These are phyloP conservation scores for Acer campestre DNA, from an alignment of 345 rosid genomes.

Conservation along the genomic window DNA sequence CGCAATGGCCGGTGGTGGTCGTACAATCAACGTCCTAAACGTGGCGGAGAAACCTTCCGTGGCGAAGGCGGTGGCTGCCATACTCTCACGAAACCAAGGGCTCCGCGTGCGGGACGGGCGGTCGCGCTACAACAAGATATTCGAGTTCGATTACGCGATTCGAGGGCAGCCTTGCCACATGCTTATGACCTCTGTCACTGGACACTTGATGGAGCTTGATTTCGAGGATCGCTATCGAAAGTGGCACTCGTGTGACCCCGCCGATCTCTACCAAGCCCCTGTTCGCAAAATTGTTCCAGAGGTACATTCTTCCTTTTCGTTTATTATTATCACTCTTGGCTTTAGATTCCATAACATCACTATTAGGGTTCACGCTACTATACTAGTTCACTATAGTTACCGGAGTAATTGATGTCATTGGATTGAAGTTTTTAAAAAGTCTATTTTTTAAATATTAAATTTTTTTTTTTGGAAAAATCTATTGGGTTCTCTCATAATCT, in stretches of 20 bases:
- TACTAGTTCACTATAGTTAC: no score
- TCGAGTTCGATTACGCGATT: slow-evolving; percentile 83
- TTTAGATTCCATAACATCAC: background rate
- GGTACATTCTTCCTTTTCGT: slow-evolving; percentile 34
- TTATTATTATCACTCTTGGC: background rate
- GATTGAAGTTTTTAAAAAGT: no score
- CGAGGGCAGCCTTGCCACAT: slow-evolving; percentile 83
- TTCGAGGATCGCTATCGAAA: slow-evolving; percentile 91
- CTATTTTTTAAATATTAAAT: no score
- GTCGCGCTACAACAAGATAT: slow-evolving; percentile 89
- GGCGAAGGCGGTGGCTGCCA: slow-evolving; percentile 83
- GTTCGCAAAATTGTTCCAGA: slow-evolving; percentile 83
- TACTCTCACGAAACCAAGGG: slow-evolving; percentile 68
- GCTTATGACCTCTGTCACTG: slow-evolving; percentile 94
- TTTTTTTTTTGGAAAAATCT: no score
- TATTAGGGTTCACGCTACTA: no score
- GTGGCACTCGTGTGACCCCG: slow-evolving; percentile 96
- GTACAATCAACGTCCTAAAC: slow-evolving; percentile 62
- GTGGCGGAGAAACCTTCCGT: slow-evolving; percentile 99
- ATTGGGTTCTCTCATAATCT: no score
- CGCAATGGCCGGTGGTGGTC: slow-evolving; percentile 55
- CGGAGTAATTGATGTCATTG: no score
- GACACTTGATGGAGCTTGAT: slow-evolving; percentile 94
- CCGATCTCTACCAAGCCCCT: slow-evolving; percentile 78
- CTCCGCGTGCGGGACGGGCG: slow-evolving; percentile 81